Conservation (phyloP, 2,329 filamentous ascomycete species). For the Monosporascus sp. region DNA sequence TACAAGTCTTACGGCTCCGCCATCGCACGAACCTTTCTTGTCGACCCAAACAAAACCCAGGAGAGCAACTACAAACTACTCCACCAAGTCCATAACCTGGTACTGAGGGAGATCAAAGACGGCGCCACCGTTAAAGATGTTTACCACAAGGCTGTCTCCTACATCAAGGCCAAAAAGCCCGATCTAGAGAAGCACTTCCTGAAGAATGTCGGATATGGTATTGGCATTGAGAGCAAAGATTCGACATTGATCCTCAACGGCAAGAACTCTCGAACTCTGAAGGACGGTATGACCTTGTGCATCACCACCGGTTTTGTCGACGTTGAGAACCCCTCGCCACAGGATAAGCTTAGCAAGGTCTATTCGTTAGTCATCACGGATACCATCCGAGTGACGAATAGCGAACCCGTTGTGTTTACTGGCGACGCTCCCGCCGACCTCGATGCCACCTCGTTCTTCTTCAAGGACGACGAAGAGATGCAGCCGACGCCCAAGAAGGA, state of each 20-base stretch:
- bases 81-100: conserved; percentile 76
- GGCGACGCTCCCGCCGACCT: conserved; percentile 87
- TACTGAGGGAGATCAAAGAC: conserved; percentile 85
- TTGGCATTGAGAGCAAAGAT: conserved; percentile 89
- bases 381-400: conserved; percentile 78
- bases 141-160: conserved; percentile 76
- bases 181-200: conserved; percentile 93
- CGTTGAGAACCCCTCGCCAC: conserved; percentile 77
- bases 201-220: conserved; percentile 85
- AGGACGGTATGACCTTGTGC: conserved; percentile 95
- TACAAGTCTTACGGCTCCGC: conserved; percentile 95
- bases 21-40: conserved; percentile 89
- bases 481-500: conserved; percentile 85
- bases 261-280: conserved; percentile 78
- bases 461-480: conserved; percentile 91
- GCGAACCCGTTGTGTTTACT: conserved; percentile 85
- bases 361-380: conserved; percentile 91
- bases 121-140: conserved; percentile 84
- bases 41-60: conserved; percentile 94
- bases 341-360: conserved; percentile 82
- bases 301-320: conserved; percentile 88
- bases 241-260: conserved; percentile 75
- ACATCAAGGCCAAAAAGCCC: conserved; percentile 86
- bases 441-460: conserved; percentile 96
- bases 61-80: conserved; percentile 92